Evolutionary conservation across 2,329 filamentous ascomycete genomes (phyloP), one percentile per base, ranked within the genome.

Genomic region (Trichothecium roseum): DNA sequence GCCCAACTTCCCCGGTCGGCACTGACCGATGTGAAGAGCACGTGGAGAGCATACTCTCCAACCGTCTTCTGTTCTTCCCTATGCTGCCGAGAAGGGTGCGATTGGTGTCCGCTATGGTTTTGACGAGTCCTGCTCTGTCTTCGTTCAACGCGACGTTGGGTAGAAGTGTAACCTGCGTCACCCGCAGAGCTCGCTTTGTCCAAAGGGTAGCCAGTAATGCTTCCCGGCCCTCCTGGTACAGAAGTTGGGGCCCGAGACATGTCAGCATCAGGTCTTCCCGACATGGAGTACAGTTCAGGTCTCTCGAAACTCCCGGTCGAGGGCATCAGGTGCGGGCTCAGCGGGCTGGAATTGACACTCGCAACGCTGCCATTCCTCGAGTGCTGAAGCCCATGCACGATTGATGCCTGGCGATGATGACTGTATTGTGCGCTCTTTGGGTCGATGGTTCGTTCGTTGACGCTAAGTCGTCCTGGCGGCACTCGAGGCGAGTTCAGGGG

Each of bases 11-110:
- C 13, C 12, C 17, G 13, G 24, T 13, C 22, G 38, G 31, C 37
- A 65, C 74, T 59, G 57, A 85, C 81, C 41, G 88, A 87, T 45
- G 91, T 96, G 60, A 96, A 95, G 30, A 98, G 67, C 48, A 96
- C 89, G 59, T 96, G 89, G 41, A 98, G 67, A 15, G 91, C 91
- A 72, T 94, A 96, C 65, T 98, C 91, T 37, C 87, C 88, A n/a
- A 95, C 88, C 0, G 88, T 95, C 59, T 89, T 94, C 44, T 82
- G 75, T 43, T 94, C 85, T 36, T 81, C 75, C 46, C 76, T 74
- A 47, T 78, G 68, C 48, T 81, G 75, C 37, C 76, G 72, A 34
- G 80, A 80, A 26, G 84, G 89, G 50, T 86, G 79, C 13, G 84
- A 84, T 46, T 79, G 81, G 51, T 88, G 78, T 51, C 83, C 81